These are phyloP conservation scores for Arthrobotrys megalospora DNA, from an alignment of 2,329 filamentous ascomycete genomes.

Conservation along the genomic window DNA sequence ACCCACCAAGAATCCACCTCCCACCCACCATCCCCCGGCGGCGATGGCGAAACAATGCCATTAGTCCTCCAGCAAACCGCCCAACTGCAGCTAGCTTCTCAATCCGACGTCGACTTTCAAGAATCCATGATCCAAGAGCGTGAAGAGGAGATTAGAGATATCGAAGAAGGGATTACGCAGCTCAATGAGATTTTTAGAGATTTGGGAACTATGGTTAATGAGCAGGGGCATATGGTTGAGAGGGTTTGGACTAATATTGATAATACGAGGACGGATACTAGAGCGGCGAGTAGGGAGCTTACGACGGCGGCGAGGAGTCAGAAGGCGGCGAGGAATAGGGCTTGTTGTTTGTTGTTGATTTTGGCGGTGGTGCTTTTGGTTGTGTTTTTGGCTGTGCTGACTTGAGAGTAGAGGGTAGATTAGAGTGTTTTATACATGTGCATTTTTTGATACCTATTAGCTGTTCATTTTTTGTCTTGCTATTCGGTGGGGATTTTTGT, in stretches of 20 bases:
- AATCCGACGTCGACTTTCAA: conserved; percentile 97
- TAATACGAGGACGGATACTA: conserved; percentile 83
- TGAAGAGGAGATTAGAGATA: conserved; percentile 95
- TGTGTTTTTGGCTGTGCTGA: conserved; percentile 82
- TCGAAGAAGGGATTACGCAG: conserved; percentile 95
- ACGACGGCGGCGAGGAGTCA: conserved; percentile 90
- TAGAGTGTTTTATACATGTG: conserved; percentile 12
- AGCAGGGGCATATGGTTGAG: conserved; percentile 90
- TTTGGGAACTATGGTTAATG: conserved; percentile 95
- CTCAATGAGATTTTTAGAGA: conserved; percentile 97
- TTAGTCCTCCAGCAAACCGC: conserved; percentile 75
- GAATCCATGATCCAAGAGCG: conserved; percentile 95
- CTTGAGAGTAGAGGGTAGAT: conserved; percentile 9
- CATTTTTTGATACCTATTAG: conserved; percentile 19
- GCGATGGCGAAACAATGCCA: conserved; percentile 65
- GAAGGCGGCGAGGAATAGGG: conserved; percentile 94
- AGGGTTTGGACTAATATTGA: conserved; percentile 91
- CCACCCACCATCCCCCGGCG: conserved; percentile 63
- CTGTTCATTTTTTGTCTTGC: not conserved
- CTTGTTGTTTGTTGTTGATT: conserved; percentile 91
- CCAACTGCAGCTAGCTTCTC: conserved; percentile 84
- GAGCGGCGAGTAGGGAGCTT: conserved; percentile 87
- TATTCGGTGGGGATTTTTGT: not conserved
- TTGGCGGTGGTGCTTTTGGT: conserved; percentile 90
- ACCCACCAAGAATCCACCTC: conserved; percentile 60